Base-by-base conservation (phyloP, 305 asterid genomes). In the Ilex paraguariensis region DNA sequence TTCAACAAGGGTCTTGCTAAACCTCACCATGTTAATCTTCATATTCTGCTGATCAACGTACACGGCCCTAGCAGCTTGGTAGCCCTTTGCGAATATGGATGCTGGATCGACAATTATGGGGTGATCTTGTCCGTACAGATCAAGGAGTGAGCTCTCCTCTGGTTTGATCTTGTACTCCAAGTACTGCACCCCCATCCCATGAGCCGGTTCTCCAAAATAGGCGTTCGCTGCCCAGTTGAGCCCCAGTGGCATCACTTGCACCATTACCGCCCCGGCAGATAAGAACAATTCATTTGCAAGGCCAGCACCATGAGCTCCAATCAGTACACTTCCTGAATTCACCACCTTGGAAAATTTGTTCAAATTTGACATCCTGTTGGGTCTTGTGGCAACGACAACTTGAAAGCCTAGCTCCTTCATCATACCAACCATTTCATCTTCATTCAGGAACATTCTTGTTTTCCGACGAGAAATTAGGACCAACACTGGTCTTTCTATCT, bases 231-330 rank as follows among this genome's bases (percentile, higher is more conserved):
- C 78, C 88, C 87, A 84, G 46, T 57, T 85, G 6, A 82, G 77
- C 15, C 87, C 91, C 6, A 81, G 70, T 0, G 77, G 71, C 51
- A 80, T 91, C 30, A 84, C 72, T 51, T 86, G 95, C 45, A 86
- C 66, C 81, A 82, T 80, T 8, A 84, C 91, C 0, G 78, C 87
- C 3, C 95, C 88, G 2, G 57, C n/a, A 0, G 89, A 83, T 72
- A 86, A 54, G 70, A 86, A 86, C 15, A 86, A 60, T 80, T 84
- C 88, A 69, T 86, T 86, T 7, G 95, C 76, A 10, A 86, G 68
- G 12, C 95, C 95, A 0, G 95, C 95, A 21, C 95, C 95, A 52
- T 86, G 95, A 0, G 82, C 81, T 2, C 95, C 91, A 1, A 86
- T 75, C 53, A 86, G 31, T 21, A 86, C 95, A 60, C 74, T 71